Percentiles rank a stretch among this genome's conserved stretches.
Conservation (phyloP, 192 early-diverging fungal genomes). For the Geosiphon pyriformis region DNA sequence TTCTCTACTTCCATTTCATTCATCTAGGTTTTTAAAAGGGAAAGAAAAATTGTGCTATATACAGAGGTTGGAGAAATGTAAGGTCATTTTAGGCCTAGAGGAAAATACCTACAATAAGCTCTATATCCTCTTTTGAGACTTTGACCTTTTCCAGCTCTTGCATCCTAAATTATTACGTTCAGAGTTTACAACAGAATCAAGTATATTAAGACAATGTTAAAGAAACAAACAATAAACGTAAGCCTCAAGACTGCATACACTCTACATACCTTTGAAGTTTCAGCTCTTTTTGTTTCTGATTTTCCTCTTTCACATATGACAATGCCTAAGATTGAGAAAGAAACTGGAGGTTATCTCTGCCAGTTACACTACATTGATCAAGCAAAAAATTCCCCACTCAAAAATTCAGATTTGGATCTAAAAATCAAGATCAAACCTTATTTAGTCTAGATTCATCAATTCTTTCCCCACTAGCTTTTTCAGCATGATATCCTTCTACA, state of each 20-base stretch:
- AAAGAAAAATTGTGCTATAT: too few species aligned
- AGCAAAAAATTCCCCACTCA: too few species aligned
- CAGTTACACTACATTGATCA: too few species aligned
- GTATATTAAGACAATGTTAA: neutral
- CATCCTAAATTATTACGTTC: constrained; percentile 30
- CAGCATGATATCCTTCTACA: constrained; percentile 43
- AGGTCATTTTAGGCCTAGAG: neutral
- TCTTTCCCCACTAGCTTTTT: constrained; percentile 35
- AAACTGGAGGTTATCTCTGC: too few species aligned
- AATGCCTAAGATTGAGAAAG: too few species aligned
- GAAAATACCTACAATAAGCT: constrained; percentile 38
- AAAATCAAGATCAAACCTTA: constrained; percentile 34
- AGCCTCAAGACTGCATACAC: too few species aligned
- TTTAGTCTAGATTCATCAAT: constrained; percentile 47
- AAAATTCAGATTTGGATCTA: too few species aligned
- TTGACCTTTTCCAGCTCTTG: constrained; percentile 44
- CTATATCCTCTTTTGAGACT: constrained; percentile 47
- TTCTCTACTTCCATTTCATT: constrained; percentile 43
- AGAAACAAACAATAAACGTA: neutral
- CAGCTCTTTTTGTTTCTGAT: neutral
- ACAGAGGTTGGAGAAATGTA: neutral
- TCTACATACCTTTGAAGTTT: constrained; percentile 23
- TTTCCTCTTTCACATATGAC: constrained; percentile 15
- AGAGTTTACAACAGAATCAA: neutral
- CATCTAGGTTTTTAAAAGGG: constrained; percentile 23